These are phyloP conservation scores for Amanita fuliginea DNA, from an alignment of 768 basidiomycete species.

Conservation along the genomic window DNA sequence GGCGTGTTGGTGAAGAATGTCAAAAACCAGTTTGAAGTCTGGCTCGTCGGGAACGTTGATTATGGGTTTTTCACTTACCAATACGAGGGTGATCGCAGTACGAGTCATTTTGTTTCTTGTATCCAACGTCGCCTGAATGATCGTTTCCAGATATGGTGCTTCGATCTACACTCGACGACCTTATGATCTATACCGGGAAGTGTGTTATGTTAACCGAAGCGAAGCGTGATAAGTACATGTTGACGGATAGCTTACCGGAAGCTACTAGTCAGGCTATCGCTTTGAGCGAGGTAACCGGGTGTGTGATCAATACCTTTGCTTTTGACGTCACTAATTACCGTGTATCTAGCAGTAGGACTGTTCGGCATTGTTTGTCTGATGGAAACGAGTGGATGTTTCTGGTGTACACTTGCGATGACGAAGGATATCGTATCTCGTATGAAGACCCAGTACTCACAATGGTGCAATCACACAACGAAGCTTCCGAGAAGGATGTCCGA, in stretches of 20 bases:
- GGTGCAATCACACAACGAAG: background rate
- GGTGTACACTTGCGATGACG: background rate
- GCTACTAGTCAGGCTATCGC: too few relatives aligned
- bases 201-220: background rate
- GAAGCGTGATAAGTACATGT: background rate
- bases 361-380: slow-evolving; percentile 3
- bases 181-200: background rate
- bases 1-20: too few relatives aligned
- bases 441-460: slow-evolving; percentile 1
- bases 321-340: slow-evolving; percentile 1
- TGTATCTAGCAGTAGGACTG: slow-evolving; percentile 2
- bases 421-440: background rate
- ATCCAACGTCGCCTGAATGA: background rate
- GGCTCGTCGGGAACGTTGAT: slow-evolving; percentile 6
- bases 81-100: slow-evolving; percentile 1
- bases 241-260: background rate
- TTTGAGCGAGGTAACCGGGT: too few relatives aligned
- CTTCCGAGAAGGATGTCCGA: background rate
- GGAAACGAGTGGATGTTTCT: background rate
- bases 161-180: too few relatives aligned
- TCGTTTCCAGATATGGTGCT: background rate
- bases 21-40: too few relatives aligned
- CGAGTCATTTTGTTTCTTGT: background rate
- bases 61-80: slow-evolving; percentile 6
- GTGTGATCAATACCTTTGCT: background rate